These are phyloP conservation scores for Candida nanaspora DNA, from an alignment of 805 yeast species.

Conservation along the genomic window DNA sequence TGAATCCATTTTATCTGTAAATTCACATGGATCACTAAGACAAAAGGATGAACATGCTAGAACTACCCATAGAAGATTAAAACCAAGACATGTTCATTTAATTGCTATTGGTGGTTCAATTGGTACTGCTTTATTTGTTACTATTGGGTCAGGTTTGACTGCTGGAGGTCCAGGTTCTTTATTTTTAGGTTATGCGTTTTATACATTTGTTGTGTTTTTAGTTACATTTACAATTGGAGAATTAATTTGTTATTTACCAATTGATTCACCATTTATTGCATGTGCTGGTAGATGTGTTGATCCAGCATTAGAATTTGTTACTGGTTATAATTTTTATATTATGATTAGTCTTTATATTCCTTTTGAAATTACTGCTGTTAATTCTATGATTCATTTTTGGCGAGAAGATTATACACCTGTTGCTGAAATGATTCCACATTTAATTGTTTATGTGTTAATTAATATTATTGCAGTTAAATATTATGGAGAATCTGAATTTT, in stretches of 20 bases:
- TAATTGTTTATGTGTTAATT: constrained; percentile 48
- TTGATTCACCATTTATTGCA: constrained; percentile 61
- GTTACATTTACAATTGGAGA: constrained; percentile 68
- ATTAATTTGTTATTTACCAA: constrained; percentile 63
- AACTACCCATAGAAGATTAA: constrained; percentile 32
- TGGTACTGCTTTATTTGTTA: constrained; percentile 65
- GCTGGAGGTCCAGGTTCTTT: constrained; percentile 60
- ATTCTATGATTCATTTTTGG: constrained; percentile 71
- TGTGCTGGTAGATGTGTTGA: constrained; percentile 63
- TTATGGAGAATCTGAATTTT: constrained; percentile 73
- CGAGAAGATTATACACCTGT: constrained; percentile 61
- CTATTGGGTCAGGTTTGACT: constrained; percentile 51
- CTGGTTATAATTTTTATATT: constrained; percentile 72
- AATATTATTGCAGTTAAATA: constrained; percentile 59
- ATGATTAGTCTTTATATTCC: constrained; percentile 67
- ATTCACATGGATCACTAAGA: too few species aligned
- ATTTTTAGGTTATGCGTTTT: constrained; percentile 48
- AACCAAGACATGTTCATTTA: constrained; percentile 62
- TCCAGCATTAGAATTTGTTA: constrained; percentile 57
- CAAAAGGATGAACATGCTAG: background rate
- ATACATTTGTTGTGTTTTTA: constrained; percentile 60
- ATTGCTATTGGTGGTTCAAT: constrained; percentile 72
- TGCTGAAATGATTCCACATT: constrained; percentile 53
- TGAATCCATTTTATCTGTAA: too few species aligned
- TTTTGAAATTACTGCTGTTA: constrained; percentile 67